Percentiles rank a stretch among this genome's conserved stretches.
phyloP scores from a whole-genome alignment of 116 monocot species.

The Trichopus zeylanicus region DNA sequence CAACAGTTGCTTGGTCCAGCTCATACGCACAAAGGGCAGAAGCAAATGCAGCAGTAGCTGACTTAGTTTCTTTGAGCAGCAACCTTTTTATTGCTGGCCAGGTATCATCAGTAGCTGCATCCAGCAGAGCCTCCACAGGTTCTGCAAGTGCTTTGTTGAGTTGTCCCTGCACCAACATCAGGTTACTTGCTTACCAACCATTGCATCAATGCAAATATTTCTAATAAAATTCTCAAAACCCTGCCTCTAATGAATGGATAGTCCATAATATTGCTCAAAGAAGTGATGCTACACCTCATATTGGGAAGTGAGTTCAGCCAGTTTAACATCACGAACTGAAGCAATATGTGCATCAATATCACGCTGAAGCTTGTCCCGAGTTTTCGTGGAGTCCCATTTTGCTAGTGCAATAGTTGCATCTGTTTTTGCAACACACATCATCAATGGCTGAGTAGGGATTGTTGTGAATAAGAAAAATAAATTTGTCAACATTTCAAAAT shows the following conservation, averaged over 20 bases:
- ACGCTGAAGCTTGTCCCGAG: conserved; percentile 64
- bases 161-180: conserved; percentile 40
- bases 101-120: conserved; percentile 75
- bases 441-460: neutral
- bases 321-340: conserved; percentile 55
- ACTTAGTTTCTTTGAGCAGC: conserved; percentile 58
- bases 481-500: neutral
- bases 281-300: conserved; percentile 51
- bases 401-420: conserved; percentile 71
- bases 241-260: neutral
- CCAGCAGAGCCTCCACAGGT: conserved; percentile 83
- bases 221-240: neutral
- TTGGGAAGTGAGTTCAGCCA: conserved; percentile 57
- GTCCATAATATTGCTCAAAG: neutral
- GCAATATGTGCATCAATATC: conserved; percentile 67
- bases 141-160: conserved; percentile 65
- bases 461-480: neutral
- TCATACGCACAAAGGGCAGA: conserved; percentile 61
- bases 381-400: conserved; percentile 76
- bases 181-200: neutral
- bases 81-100: conserved; percentile 83
- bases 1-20: conserved; percentile 55
- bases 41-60: conserved; percentile 41
- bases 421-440: conserved; percentile 7
- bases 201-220: neutral